phyloP scores from a whole-genome alignment of 2,329 filamentous ascomycete genomes.

The Cadophora malorum region DNA sequence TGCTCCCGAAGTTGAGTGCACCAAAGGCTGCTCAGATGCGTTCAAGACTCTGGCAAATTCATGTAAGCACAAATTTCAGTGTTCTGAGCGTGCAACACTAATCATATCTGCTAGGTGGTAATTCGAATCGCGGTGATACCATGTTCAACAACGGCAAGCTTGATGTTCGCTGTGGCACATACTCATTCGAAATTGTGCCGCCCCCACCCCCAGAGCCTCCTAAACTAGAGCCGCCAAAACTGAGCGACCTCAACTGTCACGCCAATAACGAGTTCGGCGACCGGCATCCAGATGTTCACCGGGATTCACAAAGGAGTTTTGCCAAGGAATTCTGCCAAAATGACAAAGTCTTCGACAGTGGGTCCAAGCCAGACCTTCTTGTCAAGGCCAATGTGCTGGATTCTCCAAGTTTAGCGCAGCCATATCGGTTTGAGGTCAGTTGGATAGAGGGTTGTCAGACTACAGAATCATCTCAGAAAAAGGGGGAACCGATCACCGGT shows the following conservation, averaged over 20 bases:
- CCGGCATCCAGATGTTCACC: neutral
- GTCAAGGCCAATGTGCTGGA: neutral
- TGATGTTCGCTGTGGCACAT: constrained; percentile 1
- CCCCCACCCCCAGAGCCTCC: neutral
- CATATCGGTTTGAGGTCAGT: neutral
- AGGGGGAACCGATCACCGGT: neutral
- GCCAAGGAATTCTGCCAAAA: neutral
- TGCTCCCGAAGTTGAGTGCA: too few relatives aligned
- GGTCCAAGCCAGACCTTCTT: neutral
- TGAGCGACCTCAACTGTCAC: neutral
- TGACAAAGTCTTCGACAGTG: neutral
- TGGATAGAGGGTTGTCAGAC: neutral
- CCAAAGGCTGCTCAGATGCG: too few relatives aligned
- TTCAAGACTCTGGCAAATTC: too few relatives aligned
- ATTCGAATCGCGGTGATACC: neutral
- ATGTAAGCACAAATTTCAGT: too few relatives aligned
- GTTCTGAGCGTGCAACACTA: too few relatives aligned
- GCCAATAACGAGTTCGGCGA: neutral
- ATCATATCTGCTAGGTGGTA: neutral
- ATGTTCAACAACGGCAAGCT: neutral
- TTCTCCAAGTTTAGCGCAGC: neutral
- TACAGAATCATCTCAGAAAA: constrained; percentile 1
- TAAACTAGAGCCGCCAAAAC: neutral
- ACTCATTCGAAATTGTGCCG: neutral
- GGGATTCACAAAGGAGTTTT: neutral